Evolutionary conservation across 345 rosid genomes (phyloP).

Genomic region (Citrus mangshanensis): DNA sequence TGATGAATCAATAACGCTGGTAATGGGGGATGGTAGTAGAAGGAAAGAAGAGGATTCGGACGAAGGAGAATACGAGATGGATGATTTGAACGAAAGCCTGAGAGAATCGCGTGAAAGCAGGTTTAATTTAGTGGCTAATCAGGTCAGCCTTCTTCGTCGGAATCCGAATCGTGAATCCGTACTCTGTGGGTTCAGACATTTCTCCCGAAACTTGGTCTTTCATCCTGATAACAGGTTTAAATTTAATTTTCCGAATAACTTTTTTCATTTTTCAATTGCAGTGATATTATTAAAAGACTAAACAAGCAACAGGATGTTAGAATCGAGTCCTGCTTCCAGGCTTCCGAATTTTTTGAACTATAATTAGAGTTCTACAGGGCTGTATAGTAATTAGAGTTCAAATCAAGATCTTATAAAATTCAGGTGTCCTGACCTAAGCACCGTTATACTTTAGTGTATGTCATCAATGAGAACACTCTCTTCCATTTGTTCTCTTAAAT

Average conservation of each 20-base stretch:
- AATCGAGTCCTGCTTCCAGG: too few relatives aligned
- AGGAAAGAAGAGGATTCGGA: neutral
- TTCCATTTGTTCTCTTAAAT: too few relatives aligned
- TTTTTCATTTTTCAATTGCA: too few relatives aligned
- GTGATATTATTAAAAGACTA: too few relatives aligned
- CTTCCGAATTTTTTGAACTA: too few relatives aligned
- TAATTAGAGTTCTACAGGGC: too few relatives aligned
- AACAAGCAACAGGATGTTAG: neutral
- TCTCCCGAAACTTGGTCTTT: conserved; percentile 50
- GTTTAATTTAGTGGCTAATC: conserved; percentile 41
- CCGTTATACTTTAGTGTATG: too few relatives aligned
- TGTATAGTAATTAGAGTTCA: too few relatives aligned
- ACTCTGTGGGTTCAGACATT: conserved; percentile 49
- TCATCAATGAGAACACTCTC: too few relatives aligned
- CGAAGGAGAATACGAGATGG: conserved; percentile 29
- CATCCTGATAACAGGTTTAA: conserved; percentile 80
- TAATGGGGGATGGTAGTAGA: neutral
- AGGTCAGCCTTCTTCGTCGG: conserved; percentile 37
- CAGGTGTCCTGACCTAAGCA: too few relatives aligned
- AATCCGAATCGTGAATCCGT: conserved; percentile 23
- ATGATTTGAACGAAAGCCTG: conserved; percentile 38
- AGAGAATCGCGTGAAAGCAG: conserved; percentile 42
- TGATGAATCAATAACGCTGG: neutral
- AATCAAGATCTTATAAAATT: too few relatives aligned
- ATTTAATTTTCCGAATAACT: neutral